Evolutionary conservation across 805 yeast genomes (phyloP).

Genomic region (Candida qinlingensis): DNA sequence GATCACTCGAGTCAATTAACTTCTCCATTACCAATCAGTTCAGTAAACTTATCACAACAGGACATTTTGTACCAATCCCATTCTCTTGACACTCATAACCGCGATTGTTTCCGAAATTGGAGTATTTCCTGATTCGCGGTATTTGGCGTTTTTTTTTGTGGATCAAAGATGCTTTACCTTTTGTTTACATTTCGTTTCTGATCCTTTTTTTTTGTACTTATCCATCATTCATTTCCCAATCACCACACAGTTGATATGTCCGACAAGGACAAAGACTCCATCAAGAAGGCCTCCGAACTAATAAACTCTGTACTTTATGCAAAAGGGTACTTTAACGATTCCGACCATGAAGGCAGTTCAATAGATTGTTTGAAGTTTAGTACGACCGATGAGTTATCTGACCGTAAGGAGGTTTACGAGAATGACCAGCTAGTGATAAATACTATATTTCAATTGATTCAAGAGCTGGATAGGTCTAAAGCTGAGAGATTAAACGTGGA

Average conservation of each 20-base stretch:
- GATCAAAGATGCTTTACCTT: neutral
- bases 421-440: conserved; percentile 14
- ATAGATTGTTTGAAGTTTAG: conserved; percentile 1
- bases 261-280: conserved; percentile 5
- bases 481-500: conserved; percentile 2
- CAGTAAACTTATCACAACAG: no score
- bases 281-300: conserved; percentile 11
- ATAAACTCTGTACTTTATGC: conserved; percentile 11
- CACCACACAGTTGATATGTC: neutral
- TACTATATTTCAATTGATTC: conserved; percentile 11
- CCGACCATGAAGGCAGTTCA: neutral
- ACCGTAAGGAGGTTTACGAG: neutral
- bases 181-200: neutral
- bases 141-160: no score
- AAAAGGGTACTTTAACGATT: conserved; percentile 12
- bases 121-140: no score
- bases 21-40: no score
- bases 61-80: no score
- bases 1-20: no score
- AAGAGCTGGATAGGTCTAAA: conserved; percentile 11
- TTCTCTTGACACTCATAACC: no score
- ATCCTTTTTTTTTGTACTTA: no score
- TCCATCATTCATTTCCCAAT: neutral
- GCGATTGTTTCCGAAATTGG: no score
- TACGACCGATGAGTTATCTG: conserved; percentile 3